A percentile compares a stretch with the other conserved stretches of the same genome.
phyloP scores from a whole-genome alignment of 768 basidiomycete genomes.

The Kwoniella bestiolae region DNA sequence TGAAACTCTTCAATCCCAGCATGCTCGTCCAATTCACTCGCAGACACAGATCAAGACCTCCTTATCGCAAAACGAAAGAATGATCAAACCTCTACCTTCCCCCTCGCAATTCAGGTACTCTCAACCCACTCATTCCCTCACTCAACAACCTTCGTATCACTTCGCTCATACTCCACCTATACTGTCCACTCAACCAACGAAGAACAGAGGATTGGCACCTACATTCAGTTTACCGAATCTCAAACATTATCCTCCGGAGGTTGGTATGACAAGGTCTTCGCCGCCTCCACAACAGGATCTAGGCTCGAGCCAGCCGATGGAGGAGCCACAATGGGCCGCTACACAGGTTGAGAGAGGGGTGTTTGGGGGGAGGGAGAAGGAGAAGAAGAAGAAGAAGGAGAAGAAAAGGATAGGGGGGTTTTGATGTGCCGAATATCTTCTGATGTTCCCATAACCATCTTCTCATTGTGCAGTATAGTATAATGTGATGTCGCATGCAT shows the following conservation, averaged over 20 bases:
- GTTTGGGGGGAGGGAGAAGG: constrained; percentile 39
- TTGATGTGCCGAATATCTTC: constrained; percentile 3
- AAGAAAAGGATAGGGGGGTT: constrained; percentile 50
- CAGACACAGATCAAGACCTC: not conserved
- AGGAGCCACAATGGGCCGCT: constrained; percentile 3
- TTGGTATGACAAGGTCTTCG: constrained; percentile 6
- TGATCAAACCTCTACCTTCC: constrained; percentile 25
- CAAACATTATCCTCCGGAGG: not conserved
- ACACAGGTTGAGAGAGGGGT: constrained; percentile 47
- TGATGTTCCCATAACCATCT: not conserved
- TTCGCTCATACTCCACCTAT: not conserved
- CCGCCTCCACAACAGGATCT: not conserved
- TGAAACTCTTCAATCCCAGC: no score
- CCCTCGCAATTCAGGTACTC: not conserved
- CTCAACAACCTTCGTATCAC: not conserved
- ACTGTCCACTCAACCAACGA: not conserved
- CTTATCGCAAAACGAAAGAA: constrained; percentile 13
- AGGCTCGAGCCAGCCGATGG: constrained; percentile 10
- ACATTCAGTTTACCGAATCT: not conserved
- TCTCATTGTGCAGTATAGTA: no score
- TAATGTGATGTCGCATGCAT: not conserved
- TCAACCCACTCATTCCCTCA: not conserved
- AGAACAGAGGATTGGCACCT: not conserved
- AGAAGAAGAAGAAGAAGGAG: constrained; percentile 30
- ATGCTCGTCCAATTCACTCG: no score